A percentile compares a stretch with the other conserved stretches of the same genome.
phyloP scores from a whole-genome alignment of 345 rosid species.

The Eucalyptus dawsonii region DNA sequence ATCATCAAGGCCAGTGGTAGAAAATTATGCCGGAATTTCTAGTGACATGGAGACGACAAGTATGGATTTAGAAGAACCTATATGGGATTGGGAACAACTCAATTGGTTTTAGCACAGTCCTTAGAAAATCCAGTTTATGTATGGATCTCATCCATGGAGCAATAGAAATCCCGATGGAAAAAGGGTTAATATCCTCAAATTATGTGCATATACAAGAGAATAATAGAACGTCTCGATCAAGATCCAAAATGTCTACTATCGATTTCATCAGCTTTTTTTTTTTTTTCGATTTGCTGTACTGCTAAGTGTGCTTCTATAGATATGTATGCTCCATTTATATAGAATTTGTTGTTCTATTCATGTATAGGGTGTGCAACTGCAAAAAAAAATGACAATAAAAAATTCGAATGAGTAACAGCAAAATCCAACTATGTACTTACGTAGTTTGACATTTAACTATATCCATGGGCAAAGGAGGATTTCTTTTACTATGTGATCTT shows the following conservation, averaged over 20 bases:
- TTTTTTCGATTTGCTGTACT: not conserved
- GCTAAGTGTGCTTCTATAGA: not conserved
- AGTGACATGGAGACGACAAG: not conserved
- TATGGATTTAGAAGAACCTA: not conserved
- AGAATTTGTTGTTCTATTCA: not conserved
- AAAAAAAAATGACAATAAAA: not conserved
- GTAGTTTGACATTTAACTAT: not conserved
- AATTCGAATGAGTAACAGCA: not conserved
- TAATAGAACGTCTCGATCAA: not conserved
- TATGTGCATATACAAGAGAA: not conserved
- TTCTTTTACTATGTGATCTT: not conserved
- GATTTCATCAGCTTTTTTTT: not conserved
- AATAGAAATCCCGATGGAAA: not conserved
- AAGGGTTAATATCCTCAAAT: not conserved
- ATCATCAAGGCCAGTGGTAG: not conserved
- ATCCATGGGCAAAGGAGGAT: not conserved
- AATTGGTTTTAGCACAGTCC: conserved; percentile 4
- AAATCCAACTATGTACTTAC: not conserved
- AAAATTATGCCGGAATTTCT: not conserved
- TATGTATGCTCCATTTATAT: not conserved
- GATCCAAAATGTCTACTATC: not conserved
- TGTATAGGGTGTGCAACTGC: not conserved
- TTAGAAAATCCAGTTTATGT: not conserved
- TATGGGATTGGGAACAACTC: conserved; percentile 52
- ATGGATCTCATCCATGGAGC: not conserved